These are phyloP conservation scores for Cryphonectria naterciae DNA, from an alignment of 2,329 filamentous ascomycete species.

Conservation along the genomic window DNA sequence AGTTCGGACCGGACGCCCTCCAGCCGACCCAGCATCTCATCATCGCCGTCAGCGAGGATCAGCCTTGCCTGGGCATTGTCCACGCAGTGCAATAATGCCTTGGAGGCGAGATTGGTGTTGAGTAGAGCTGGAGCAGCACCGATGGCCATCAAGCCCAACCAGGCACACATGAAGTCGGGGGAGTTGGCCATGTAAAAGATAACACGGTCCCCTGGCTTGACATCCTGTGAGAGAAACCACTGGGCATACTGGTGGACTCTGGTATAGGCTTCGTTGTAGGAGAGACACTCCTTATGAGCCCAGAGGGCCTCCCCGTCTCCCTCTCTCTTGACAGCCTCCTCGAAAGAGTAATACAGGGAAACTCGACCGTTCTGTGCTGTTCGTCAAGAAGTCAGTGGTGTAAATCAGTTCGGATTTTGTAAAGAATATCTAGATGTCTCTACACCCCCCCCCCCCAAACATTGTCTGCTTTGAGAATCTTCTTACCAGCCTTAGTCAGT, in stretches of 20 bases:
- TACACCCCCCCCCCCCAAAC: not conserved
- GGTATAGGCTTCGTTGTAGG: constrained; percentile 60
- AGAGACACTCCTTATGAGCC: constrained; percentile 65
- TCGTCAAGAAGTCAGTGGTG: constrained; percentile 18
- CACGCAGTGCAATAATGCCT: constrained; percentile 68
- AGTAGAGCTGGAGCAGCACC: constrained; percentile 72
- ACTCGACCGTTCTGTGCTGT: constrained; percentile 54
- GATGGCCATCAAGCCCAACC: constrained; percentile 67
- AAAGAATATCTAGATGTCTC: not conserved
- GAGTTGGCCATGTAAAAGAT: constrained; percentile 70
- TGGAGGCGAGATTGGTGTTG: constrained; percentile 69
- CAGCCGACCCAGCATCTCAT: constrained; percentile 58
- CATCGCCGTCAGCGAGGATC: constrained; percentile 62
- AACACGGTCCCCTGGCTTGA: constrained; percentile 64
- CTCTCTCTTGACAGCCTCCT: constrained; percentile 55
- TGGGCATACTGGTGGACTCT: constrained; percentile 64
- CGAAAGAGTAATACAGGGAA: constrained; percentile 70
- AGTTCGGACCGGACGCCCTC: constrained; percentile 60
- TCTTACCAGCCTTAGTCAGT: constrained; percentile 53
- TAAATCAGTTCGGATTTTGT: not conserved
- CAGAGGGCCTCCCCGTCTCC: constrained; percentile 65
- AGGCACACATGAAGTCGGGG: constrained; percentile 68
- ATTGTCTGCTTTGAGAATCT: constrained; percentile 9
- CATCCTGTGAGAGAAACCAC: constrained; percentile 62
- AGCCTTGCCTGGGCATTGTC: constrained; percentile 59